Base-by-base conservation (phyloP, 169 alveolate species). In the Condylostoma magnum region DNA sequence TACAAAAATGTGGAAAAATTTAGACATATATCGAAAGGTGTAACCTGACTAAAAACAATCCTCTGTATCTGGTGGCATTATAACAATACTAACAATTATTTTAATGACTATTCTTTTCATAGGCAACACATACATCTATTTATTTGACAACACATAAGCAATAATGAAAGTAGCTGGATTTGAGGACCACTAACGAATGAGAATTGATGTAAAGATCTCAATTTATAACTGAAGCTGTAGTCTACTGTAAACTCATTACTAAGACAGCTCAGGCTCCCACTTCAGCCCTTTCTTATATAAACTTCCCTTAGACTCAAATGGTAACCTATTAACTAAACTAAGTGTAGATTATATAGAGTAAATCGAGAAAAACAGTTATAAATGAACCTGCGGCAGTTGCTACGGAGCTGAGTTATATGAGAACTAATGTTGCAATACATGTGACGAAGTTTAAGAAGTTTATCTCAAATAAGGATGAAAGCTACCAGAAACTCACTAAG, bases 371-470 rank as follows among this genome's bases (percentile, higher is more conserved):
- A 36, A 36, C 34, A 18, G 15, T 15, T 43, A 22, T 43, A 15
- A 54, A 12, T 18, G 12, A 28, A 30, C 36, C 33, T 63, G 73
- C 30, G 73, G 73, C 0, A 63, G 73, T 41, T 63, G 73, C 22
- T 63, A 63, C 27, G 73, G 73, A 10, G 73, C 73, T 12, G 73
- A 63, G 33, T 20, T 44, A 15, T 63, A 18, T n/a, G 73, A 38
- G n/a, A 57, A 34, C 34, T 57, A 63, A 44, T 63, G 73, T 22
- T 63, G 73, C 73, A 63, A 63, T 44, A 63, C 73, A 6, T 63
- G 73, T n/a, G 73, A 63, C 3, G 73, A 63, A 63, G 73, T 63
- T 57, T 12, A 43, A 22, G 73, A 63, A 63, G 73, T 57, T n/a
- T 63, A 63, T 5, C 25, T 37, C 6, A 37, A 34, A 2, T 15